phyloP scores from a whole-genome alignment of 495 filamentous ascomycete genomes.

The Penicillium ochrochloron region DNA sequence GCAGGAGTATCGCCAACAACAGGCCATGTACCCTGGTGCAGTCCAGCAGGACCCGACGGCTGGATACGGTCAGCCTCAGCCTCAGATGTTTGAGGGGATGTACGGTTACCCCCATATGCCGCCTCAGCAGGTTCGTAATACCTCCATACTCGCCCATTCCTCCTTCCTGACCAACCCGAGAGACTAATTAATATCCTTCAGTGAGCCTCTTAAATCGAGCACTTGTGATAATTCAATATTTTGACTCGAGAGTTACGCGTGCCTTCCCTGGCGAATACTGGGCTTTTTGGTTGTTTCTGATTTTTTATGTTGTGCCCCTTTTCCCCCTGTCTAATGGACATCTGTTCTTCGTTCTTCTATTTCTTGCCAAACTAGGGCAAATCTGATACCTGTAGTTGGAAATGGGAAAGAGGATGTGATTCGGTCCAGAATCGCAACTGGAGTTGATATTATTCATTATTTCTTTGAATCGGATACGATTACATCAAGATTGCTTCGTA shows the following conservation, averaged over 20 bases:
- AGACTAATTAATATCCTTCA: slow-evolving; percentile 22
- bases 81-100: slow-evolving; percentile 86
- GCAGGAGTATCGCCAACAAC: slow-evolving; percentile 77
- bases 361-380: slow-evolving; percentile 11
- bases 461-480: slow-evolving; percentile 14
- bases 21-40: slow-evolving; percentile 76
- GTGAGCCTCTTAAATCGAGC: slow-evolving; percentile 13
- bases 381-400: slow-evolving; percentile 16
- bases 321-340: slow-evolving; percentile 10
- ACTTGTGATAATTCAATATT: slow-evolving; percentile 17
- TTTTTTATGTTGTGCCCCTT: slow-evolving; percentile 9
- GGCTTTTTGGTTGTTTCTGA: slow-evolving; percentile 18
- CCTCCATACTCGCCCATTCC: not conserved
- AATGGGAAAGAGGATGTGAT: slow-evolving; percentile 8
- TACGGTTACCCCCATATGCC: slow-evolving; percentile 82
- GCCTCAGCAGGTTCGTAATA: slow-evolving; percentile 74
- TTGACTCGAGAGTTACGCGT: slow-evolving; percentile 24
- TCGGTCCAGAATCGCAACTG: not conserved
- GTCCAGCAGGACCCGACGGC: slow-evolving; percentile 71
- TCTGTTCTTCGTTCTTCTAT: not conserved
- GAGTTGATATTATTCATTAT: slow-evolving; percentile 12
- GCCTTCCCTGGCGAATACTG: slow-evolving; percentile 29
- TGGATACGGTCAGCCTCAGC: slow-evolving; percentile 73
- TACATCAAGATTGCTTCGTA: slow-evolving; percentile 8
- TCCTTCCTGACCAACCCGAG: not conserved